phyloP scores from a whole-genome alignment of 495 filamentous ascomycete genomes.

The Penicillium soppii region DNA sequence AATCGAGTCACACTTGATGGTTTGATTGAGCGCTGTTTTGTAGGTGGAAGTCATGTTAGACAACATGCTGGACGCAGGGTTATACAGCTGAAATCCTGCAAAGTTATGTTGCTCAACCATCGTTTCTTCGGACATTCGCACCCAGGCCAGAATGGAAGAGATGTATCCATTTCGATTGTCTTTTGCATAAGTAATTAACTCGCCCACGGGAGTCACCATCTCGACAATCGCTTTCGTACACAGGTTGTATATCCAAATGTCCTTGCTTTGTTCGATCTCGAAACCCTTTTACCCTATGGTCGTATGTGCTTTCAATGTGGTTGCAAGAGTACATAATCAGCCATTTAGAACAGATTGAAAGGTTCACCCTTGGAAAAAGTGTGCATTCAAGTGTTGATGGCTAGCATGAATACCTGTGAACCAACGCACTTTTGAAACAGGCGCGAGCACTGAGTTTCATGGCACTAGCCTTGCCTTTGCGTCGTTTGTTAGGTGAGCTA shows the following conservation, averaged over 20 bases:
- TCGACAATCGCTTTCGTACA: constrained; percentile 72
- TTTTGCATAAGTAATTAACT: constrained; percentile 10
- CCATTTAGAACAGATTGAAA: too few relatives aligned
- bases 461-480: too few relatives aligned
- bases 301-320: too few relatives aligned
- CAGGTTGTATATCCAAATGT: constrained; percentile 65
- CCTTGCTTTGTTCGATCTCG: constrained; percentile 24
- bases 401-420: too few relatives aligned
- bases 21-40: neutral
- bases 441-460: too few relatives aligned
- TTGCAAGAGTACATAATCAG: too few relatives aligned
- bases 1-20: neutral
- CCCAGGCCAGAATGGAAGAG: constrained; percentile 14
- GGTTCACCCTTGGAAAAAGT: too few relatives aligned
- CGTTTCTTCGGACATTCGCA: neutral
- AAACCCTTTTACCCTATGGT: too few relatives aligned
- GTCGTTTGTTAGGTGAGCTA: too few relatives aligned
- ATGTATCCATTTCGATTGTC: constrained; percentile 23
- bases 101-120: neutral
- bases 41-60: neutral
- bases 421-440: too few relatives aligned
- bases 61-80: neutral
- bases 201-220: constrained; percentile 54
- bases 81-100: neutral
- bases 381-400: too few relatives aligned